Base-by-base conservation (phyloP, 1,139 yeast genomes). In the Geotrichum citri-aurantii region DNA sequence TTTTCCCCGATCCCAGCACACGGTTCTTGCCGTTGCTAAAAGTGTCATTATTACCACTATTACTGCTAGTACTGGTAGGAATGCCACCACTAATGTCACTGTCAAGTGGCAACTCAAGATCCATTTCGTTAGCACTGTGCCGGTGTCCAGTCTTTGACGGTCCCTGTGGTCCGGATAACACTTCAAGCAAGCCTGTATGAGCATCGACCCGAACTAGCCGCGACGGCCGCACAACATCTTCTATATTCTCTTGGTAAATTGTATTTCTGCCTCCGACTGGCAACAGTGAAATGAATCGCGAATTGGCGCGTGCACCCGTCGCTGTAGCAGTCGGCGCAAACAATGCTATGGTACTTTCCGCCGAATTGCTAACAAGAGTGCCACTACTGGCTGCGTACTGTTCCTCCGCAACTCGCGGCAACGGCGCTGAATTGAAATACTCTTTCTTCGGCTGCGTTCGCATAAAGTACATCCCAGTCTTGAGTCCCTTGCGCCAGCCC, bases 391-490 rank as follows among this genome's bases (percentile, higher is more conserved):
- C 44, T 37, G 44, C 17, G 17, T n/a, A 37, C 21, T 37, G 44
- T 19, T 37, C 44, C 17, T 48, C 51, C 26, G 42, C 40, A 31
- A 17, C 46, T 14, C 31, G 37, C 3, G 58, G 56, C 47, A 51
- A 50, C 19, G 49, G 55, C 40, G 44, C 4, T 19, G n/a, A 10
- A 37, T 37, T 4, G 14, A 37, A 37, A 12, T n/a, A n/a, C 44
- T 37, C 44, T 37, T 17, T 37, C 23, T 37, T 37, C 8, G 95
- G 93, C 71, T 85, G 90, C 0, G 96, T 88, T 70, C 96, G 78
- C 67, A 90, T 76, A 74, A 89, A 89, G 75, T 90, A 90, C 91
- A 89, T 88, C 59, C 97, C 97, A 1, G 97, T 90, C 76, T 90
- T 90, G 69, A 90, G 79, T 27, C 96, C 96, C 74, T 82, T 84